Evolutionary conservation across 1,284 basidiomycete species (phyloP).

Genomic region (Hemileia vastatrix): DNA sequence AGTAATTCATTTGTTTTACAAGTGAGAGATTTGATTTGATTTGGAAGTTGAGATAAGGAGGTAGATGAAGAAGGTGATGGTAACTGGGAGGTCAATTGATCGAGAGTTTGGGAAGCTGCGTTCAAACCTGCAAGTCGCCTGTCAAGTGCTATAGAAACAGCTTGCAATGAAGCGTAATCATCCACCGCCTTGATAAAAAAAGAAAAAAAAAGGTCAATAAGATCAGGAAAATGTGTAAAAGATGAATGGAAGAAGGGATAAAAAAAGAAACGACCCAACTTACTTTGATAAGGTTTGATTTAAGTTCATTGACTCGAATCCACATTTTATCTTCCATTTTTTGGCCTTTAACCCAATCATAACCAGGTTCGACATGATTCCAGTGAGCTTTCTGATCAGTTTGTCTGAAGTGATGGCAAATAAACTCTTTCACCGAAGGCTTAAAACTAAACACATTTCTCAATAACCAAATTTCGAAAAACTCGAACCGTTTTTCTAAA

Average conservation of each 20-base stretch:
- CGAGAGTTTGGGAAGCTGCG: conserved; percentile 10
- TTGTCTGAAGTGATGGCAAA: too few species aligned
- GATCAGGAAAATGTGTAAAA: background rate
- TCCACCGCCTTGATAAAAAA: background rate
- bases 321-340: conserved; percentile 7
- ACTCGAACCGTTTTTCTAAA: conserved; percentile 15
- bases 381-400: background rate
- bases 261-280: background rate
- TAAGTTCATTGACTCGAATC: conserved; percentile 4
- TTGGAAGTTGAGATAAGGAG: too few species aligned
- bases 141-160: conserved; percentile 17
- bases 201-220: background rate
- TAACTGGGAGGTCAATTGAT: conserved; percentile 7
- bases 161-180: conserved; percentile 11
- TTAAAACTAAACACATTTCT: conserved; percentile 21
- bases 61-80: too few species aligned
- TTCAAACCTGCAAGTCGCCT: conserved; percentile 10
- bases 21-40: too few species aligned
- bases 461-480: conserved; percentile 20
- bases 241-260: background rate
- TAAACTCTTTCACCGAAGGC: too few species aligned
- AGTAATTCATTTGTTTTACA: too few species aligned
- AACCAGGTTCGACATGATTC: conserved; percentile 13
- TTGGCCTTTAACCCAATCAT: conserved; percentile 20
- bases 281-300: background rate